These are phyloP conservation scores for Pseudovirgaria hyperparasitica DNA, from an alignment of 2,329 filamentous ascomycete species.

Conservation along the genomic window DNA sequence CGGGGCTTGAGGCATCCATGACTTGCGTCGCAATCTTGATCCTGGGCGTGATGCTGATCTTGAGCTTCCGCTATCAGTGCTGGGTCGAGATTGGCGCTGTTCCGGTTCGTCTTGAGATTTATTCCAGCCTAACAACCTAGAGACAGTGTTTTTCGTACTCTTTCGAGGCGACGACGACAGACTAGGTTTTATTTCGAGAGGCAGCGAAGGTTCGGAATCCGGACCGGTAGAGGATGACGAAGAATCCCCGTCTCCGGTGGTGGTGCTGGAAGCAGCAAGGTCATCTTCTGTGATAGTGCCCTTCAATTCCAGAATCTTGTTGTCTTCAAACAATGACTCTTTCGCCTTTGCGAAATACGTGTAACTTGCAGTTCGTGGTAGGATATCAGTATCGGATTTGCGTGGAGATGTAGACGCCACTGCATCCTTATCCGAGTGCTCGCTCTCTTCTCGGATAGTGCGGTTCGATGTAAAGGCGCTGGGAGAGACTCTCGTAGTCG, in stretches of 20 bases:
- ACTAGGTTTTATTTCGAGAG: constrained; percentile 9
- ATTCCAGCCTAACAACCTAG: too few relatives aligned
- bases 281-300: constrained; percentile 20
- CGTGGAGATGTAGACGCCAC: too few relatives aligned
- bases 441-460: too few relatives aligned
- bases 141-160: too few relatives aligned
- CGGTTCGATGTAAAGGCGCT: too few relatives aligned
- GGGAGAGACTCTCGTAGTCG: too few relatives aligned
- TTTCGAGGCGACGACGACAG: too few relatives aligned
- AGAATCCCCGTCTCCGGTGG: constrained; percentile 19
- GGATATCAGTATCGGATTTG: constrained; percentile 13
- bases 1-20: constrained; percentile 6
- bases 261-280: constrained; percentile 10
- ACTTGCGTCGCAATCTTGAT: constrained; percentile 4
- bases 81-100: too few relatives aligned
- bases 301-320: constrained; percentile 15
- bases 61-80: too few relatives aligned
- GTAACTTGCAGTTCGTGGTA: constrained; percentile 27
- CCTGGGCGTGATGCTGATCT: too few relatives aligned
- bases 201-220: constrained; percentile 10
- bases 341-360: constrained; percentile 27
- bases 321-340: constrained; percentile 17
- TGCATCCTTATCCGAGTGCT: too few relatives aligned
- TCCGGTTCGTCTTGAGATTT: too few relatives aligned
- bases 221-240: constrained; percentile 31